Conservation (phyloP, 441 rosid genomes). For the Erodium moschatum region DNA sequence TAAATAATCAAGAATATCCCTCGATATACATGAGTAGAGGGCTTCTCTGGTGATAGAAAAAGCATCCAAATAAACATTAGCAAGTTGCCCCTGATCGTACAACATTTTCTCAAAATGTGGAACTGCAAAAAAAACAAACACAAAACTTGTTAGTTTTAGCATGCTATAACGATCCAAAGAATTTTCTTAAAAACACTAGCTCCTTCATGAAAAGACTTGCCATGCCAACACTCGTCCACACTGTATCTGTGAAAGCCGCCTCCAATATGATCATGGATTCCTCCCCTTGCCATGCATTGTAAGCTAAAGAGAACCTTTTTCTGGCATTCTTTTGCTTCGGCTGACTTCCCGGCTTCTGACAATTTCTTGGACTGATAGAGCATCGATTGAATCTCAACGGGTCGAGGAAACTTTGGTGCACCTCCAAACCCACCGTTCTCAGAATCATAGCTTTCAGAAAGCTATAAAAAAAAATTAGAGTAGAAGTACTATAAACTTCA, state of each 20-base stretch:
- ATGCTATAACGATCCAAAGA: background rate
- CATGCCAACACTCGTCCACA: constrained; percentile 93
- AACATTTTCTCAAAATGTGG: constrained; percentile 98
- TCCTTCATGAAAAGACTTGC: constrained; percentile 31
- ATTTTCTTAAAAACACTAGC: background rate
- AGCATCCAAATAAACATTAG: constrained; percentile 66
- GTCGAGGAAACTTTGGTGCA: constrained; percentile 94
- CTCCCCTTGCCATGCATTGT: constrained; percentile 88
- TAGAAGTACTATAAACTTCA: background rate
- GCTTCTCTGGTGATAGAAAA: constrained; percentile 59
- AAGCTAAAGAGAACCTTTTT: constrained; percentile 67
- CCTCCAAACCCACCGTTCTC: constrained; percentile 81
- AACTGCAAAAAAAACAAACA: constrained; percentile 43
- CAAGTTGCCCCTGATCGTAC: constrained; percentile 92
- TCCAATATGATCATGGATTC: constrained; percentile 89
- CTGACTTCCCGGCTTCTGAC: constrained; percentile 45
- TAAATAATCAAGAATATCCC: constrained; percentile 78
- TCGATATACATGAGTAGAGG: constrained; percentile 46
- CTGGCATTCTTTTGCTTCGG: constrained; percentile 35
- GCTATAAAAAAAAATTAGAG: constrained; percentile 35
- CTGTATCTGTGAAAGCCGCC: constrained; percentile 97
- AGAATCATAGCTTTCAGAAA: constrained; percentile 67
- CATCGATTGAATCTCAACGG: constrained; percentile 89
- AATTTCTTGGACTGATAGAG: constrained; percentile 62
- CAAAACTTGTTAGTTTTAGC: background rate